Percentiles rank a stretch among this genome's conserved stretches.
These are phyloP conservation scores for Phytophthora pseudosyringae DNA, from an alignment of 352 stramenopile genomes.

Conservation along the genomic window DNA sequence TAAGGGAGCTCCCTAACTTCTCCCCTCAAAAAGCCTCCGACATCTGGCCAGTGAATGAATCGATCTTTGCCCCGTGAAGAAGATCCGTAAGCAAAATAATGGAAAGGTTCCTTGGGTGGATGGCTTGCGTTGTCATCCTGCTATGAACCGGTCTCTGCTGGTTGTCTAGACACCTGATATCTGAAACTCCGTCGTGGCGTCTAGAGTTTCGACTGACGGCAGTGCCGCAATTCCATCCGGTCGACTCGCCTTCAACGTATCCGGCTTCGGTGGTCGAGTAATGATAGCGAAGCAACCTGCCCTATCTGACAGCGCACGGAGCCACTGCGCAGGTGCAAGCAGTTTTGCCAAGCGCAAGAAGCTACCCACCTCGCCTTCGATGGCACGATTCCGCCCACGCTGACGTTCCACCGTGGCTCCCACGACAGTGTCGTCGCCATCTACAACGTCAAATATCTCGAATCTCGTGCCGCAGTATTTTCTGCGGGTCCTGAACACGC, in stretches of 20 bases:
- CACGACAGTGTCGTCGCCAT: neutral
- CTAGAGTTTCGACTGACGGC: neutral
- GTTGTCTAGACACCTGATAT: no score
- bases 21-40: no score
- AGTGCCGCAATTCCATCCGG: slow-evolving; percentile 3
- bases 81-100: no score
- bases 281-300: no score
- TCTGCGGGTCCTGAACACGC: neutral
- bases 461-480: neutral
- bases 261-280: neutral
- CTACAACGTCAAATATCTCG: slow-evolving; percentile 15
- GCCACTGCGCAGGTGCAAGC: neutral
- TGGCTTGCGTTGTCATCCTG: no score
- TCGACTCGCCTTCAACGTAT: neutral
- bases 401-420: neutral
- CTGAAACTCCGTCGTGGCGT: neutral
- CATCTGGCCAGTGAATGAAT: no score
- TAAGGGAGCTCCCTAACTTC: no score
- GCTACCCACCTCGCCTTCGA: neutral
- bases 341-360: neutral
- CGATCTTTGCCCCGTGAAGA: no score
- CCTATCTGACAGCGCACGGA: neutral
- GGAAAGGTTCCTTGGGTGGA: no score
- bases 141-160: no score
- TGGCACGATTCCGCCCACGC: neutral